Percentiles rank a stretch among this genome's conserved stretches.
These are phyloP conservation scores for Tuber borchii DNA, from an alignment of 495 filamentous ascomycete genomes.

Conservation along the genomic window DNA sequence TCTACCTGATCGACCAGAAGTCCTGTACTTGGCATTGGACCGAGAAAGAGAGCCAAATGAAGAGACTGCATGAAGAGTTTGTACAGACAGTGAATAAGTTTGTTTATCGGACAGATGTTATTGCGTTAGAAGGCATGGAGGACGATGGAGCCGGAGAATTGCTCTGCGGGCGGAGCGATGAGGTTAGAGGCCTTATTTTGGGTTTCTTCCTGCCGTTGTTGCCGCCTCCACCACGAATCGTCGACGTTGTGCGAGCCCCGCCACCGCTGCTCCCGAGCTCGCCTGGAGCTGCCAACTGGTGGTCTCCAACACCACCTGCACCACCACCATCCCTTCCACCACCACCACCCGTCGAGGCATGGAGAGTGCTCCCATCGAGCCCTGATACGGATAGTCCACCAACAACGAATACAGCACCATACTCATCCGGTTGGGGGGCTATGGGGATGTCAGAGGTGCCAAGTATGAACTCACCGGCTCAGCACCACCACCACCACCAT, in stretches of 20 bases:
- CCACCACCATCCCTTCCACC: constrained; percentile 51
- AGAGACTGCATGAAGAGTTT: constrained; percentile 97
- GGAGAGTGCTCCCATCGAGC: constrained; percentile 89
- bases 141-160: constrained; percentile 95
- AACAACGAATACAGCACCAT: constrained; percentile 59
- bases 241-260: constrained; percentile 81
- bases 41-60: constrained; percentile 90
- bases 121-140: constrained; percentile 89
- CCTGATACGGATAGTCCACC: constrained; percentile 52
- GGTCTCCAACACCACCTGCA: constrained; percentile 57
- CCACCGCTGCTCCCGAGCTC: constrained; percentile 81
- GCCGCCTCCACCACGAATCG: constrained; percentile 83
- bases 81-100: constrained; percentile 96
- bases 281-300: constrained; percentile 69
- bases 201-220: constrained; percentile 80
- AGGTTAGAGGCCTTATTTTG: constrained; percentile 83
- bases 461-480: constrained; percentile 30
- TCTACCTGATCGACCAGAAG: constrained; percentile 85
- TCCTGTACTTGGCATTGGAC: constrained; percentile 92
- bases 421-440: constrained; percentile 70
- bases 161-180: constrained; percentile 82
- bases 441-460: constrained; percentile 61
- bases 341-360: constrained; percentile 73
- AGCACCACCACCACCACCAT: constrained; percentile 51
- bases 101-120: constrained; percentile 83